Evolutionary conservation across 176 grass and related monocot species (phyloP).

Genomic region (Oryza punctata): DNA sequence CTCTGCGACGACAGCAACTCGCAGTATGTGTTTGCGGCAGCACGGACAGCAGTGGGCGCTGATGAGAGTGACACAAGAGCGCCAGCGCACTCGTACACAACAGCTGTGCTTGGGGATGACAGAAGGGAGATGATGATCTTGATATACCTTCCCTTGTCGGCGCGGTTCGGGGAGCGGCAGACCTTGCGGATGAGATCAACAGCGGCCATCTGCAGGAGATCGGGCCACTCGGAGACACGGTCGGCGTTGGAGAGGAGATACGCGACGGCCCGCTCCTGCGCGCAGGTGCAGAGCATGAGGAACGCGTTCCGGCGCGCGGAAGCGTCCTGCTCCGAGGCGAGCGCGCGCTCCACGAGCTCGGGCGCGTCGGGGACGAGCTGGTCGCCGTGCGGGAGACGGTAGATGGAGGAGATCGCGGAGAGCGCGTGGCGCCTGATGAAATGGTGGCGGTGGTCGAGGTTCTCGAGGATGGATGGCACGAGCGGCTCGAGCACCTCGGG

Average conservation of each 20-base stretch:
- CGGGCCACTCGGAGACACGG: slow-evolving; percentile 61
- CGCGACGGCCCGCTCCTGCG: slow-evolving; percentile 54
- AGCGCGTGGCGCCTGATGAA: slow-evolving; percentile 77
- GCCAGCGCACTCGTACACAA: slow-evolving; percentile 63
- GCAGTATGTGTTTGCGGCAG: slow-evolving; percentile 71
- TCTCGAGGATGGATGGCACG: slow-evolving; percentile 72
- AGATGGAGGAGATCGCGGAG: slow-evolving; percentile 64
- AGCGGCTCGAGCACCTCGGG: slow-evolving; percentile 80
- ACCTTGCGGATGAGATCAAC: slow-evolving; percentile 76
- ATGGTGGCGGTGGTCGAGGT: slow-evolving; percentile 79
- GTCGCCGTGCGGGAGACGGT: slow-evolving; percentile 62
- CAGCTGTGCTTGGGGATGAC: slow-evolving; percentile 39
- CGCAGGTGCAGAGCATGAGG: slow-evolving; percentile 57
- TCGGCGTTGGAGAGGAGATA: slow-evolving; percentile 62
- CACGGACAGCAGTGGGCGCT: slow-evolving; percentile 62
- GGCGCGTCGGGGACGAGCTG: slow-evolving; percentile 72
- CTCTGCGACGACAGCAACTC: slow-evolving; percentile 68
- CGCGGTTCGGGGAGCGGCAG: slow-evolving; percentile 53
- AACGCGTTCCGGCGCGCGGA: slow-evolving; percentile 71
- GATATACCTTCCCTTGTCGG: slow-evolving; percentile 73
- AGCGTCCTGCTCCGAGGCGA: slow-evolving; percentile 62
- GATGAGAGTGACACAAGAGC: slow-evolving; percentile 68
- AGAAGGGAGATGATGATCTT: slow-evolving; percentile 63
- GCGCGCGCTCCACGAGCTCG: slow-evolving; percentile 56
- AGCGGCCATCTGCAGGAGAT: slow-evolving; percentile 71